Evolutionary conservation across 768 basidiomycete species (phyloP), one percentile per base, ranked within the genome.

Genomic region (Cubamyces lactineus): DNA sequence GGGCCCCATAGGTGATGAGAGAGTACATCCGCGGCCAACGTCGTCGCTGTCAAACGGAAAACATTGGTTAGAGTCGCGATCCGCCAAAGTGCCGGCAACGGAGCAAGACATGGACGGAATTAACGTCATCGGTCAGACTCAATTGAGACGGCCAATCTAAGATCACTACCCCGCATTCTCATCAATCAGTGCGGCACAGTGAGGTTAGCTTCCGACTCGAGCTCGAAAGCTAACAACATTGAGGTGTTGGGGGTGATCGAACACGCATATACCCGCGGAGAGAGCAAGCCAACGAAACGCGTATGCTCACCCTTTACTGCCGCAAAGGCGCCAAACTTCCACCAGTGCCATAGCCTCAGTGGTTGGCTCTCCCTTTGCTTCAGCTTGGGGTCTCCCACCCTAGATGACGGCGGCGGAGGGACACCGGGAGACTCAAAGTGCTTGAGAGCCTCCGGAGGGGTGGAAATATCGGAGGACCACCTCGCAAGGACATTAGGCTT

Each of bases 1-100:
- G 96, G 95, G 3, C 96, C 96, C 79, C 86, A 89, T 42, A 98
- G 76, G 64, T 88, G 85, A 72, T 97, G 90, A 7, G 82, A 79
- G 49, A 96, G 74, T 24, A 97, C 81, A 55, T 92, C 94, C 13
- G 80, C 76, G 3, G 87, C 85, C 6, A 86, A 69, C 2, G 76
- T 75, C 15, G 75, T 76, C 1, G 79, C 81, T 81, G 70, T 15
- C 28, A 15, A 49, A 38, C 41, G 26, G 39, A 34, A 41, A 24
- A 45, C 42, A 11, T 6, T 34, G 17, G 62, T 62, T 49, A 53
- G 56, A 57, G 12, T 38, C 45, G 28, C 28, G 55, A 43, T 40
- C 45, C 84, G 67, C 62, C 79, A 79, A 46, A 79, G 81, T 19
- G 16, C 48, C 41, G 48, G 40, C 48, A 30, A 49, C 38, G 78